These are phyloP conservation scores for Farysia itapuensis DNA, from an alignment of 1,284 basidiomycete genomes.

Conservation along the genomic window DNA sequence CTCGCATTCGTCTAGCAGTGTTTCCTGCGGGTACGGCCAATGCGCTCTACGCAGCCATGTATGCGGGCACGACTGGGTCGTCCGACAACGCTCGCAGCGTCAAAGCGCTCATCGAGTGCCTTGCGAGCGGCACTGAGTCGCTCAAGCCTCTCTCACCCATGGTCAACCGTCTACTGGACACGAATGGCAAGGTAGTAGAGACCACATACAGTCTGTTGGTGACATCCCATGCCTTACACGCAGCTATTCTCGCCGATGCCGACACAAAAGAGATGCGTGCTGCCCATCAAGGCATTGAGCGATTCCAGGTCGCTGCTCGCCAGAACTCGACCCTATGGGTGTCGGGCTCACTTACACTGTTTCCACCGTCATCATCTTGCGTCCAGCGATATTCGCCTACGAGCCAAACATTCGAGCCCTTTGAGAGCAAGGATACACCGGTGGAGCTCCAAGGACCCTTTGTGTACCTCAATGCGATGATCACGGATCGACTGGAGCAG, in stretches of 20 bases:
- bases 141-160: constrained; percentile 4
- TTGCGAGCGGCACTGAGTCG: no score
- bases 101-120: no score
- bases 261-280: constrained; percentile 67
- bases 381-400: constrained; percentile 67
- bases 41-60: constrained; percentile 72
- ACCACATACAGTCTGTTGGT: constrained; percentile 62
- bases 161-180: neutral
- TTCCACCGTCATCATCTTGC: constrained; percentile 59
- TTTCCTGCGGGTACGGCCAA: constrained; percentile 88
- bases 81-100: no score
- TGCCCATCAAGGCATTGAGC: constrained; percentile 73
- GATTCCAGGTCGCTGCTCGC: constrained; percentile 81
- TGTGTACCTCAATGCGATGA: constrained; percentile 76
- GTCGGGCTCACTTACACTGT: constrained; percentile 67
- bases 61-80: no score
- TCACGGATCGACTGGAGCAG: constrained; percentile 80
- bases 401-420: constrained; percentile 63
- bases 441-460: constrained; percentile 70
- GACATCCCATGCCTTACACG: constrained; percentile 72
- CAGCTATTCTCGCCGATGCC: constrained; percentile 70
- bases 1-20: constrained; percentile 54
- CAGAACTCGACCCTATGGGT: constrained; percentile 77
- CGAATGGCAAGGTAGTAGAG: neutral
- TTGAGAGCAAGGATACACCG: neutral